Evolutionary conservation across 2,329 filamentous ascomycete genomes (phyloP).

Genomic region (Raffaelea albimanens): DNA sequence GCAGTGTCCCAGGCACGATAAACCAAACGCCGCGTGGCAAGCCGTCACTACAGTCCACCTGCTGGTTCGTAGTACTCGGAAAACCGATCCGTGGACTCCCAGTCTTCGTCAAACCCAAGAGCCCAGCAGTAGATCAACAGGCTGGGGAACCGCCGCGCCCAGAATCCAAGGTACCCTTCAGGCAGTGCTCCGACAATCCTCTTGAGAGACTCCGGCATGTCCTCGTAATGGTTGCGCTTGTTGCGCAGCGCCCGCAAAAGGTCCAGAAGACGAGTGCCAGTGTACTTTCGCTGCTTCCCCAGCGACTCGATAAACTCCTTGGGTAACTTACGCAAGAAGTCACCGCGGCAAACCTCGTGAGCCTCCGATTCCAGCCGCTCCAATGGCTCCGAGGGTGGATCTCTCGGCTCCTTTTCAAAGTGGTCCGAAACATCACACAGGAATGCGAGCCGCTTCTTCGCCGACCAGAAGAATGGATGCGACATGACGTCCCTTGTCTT

Average conservation of each 20-base stretch:
- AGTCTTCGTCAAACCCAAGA: constrained; percentile 56
- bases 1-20: no score
- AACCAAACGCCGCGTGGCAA: no score
- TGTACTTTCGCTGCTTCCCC: constrained; percentile 93
- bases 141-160: constrained; percentile 69
- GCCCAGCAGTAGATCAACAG: constrained; percentile 72
- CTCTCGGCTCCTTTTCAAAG: constrained; percentile 84
- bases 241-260: constrained; percentile 82
- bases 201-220: constrained; percentile 76
- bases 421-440: constrained; percentile 95
- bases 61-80: constrained; percentile 58
- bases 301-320: constrained; percentile 79
- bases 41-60: constrained; percentile 9
- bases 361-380: constrained; percentile 47
- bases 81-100: constrained; percentile 58
- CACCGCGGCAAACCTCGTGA: constrained; percentile 47
- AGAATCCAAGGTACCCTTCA: constrained; percentile 75
- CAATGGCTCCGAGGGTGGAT: constrained; percentile 65
- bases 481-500: constrained; percentile 72
- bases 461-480: constrained; percentile 93
- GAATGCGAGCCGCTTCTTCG: constrained; percentile 82
- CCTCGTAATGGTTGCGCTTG: constrained; percentile 96
- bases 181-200: constrained; percentile 61
- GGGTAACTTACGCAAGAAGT: constrained; percentile 71
- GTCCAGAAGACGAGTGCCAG: constrained; percentile 72